phyloP scores from a whole-genome alignment of 768 basidiomycete species.

The Termitomyces sp. region DNA sequence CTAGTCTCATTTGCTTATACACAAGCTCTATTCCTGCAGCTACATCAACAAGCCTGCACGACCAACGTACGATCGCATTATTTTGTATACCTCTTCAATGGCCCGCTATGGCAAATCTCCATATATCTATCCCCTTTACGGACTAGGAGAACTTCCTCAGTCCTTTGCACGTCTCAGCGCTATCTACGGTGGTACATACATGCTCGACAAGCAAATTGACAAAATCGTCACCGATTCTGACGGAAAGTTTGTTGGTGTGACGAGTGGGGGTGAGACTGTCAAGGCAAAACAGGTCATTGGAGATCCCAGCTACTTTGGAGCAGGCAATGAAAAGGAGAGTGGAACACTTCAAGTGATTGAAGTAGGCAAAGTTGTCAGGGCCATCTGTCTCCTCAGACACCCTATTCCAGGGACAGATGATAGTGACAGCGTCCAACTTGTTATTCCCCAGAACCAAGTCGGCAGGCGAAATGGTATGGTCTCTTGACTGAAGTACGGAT shows the following conservation, averaged over 20 bases:
- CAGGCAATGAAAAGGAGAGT: conserved; percentile 53
- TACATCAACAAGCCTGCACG: conserved; percentile 93
- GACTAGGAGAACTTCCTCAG: conserved; percentile 97
- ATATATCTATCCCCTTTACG: conserved; percentile 98
- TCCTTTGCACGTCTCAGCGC: conserved; percentile 97
- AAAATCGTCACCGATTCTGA: conserved; percentile 81
- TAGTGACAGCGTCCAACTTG: conserved; percentile 92
- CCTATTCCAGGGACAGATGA: conserved; percentile 97
- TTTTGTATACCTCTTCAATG: conserved; percentile 98
- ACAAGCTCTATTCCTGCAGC: conserved; percentile 34
- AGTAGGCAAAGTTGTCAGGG: conserved; percentile 90
- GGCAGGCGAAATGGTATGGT: conserved; percentile 83
- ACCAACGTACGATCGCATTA: conserved; percentile 87
- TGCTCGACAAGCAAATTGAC: conserved; percentile 95
- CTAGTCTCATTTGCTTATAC: neutral
- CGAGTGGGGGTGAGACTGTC: conserved; percentile 84
- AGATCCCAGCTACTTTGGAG: conserved; percentile 95
- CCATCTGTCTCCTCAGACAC: conserved; percentile 97
- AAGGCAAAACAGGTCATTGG: conserved; percentile 98
- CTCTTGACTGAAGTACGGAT: neutral
- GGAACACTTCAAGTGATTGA: conserved; percentile 88
- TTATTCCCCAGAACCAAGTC: conserved; percentile 99
- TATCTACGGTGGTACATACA: conserved; percentile 99
- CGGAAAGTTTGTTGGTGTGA: conserved; percentile 92
- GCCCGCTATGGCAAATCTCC: conserved; percentile 99